These are phyloP conservation scores for Penicillium sp. DNA, from an alignment of 2,329 filamentous ascomycete genomes.

Conservation along the genomic window DNA sequence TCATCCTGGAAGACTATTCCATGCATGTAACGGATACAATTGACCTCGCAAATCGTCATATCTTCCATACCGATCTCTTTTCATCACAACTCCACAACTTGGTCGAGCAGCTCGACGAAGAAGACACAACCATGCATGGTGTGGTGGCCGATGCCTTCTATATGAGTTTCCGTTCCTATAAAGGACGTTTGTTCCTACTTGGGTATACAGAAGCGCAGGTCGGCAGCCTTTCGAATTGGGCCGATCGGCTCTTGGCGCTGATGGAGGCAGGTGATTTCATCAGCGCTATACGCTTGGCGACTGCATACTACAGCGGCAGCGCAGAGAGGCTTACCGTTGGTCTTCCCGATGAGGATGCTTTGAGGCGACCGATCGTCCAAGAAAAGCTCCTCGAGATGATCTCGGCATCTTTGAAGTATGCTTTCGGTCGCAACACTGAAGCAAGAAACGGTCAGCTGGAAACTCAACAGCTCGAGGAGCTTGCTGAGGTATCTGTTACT, in stretches of 20 bases:
- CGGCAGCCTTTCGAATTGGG: slow-evolving; percentile 94
- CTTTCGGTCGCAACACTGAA: slow-evolving; percentile 68
- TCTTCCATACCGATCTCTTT: slow-evolving; percentile 89
- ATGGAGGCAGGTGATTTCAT: slow-evolving; percentile 99
- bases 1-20: slow-evolving; percentile 86
- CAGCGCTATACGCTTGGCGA: slow-evolving; percentile 84
- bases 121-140: slow-evolving; percentile 87
- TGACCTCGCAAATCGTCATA: slow-evolving; percentile 86
- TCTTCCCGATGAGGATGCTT: slow-evolving; percentile 76
- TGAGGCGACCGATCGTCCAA: slow-evolving; percentile 79
- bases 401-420: slow-evolving; percentile 85
- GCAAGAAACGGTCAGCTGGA: slow-evolving; percentile 55
- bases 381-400: slow-evolving; percentile 94
- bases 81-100: slow-evolving; percentile 81
- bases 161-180: slow-evolving; percentile 97
- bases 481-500: slow-evolving; percentile 80
- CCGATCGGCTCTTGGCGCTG: slow-evolving; percentile 85
- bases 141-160: slow-evolving; percentile 97
- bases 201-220: slow-evolving; percentile 94
- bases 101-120: slow-evolving; percentile 85
- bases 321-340: slow-evolving; percentile 95
- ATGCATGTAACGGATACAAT: slow-evolving; percentile 94
- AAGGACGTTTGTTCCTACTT: slow-evolving; percentile 86
- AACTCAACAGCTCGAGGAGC: slow-evolving; percentile 69
- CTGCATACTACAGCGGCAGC: slow-evolving; percentile 86